These are phyloP conservation scores for Camellia lanceoleosa DNA, from an alignment of 148 eudicot species.

Conservation along the genomic window DNA sequence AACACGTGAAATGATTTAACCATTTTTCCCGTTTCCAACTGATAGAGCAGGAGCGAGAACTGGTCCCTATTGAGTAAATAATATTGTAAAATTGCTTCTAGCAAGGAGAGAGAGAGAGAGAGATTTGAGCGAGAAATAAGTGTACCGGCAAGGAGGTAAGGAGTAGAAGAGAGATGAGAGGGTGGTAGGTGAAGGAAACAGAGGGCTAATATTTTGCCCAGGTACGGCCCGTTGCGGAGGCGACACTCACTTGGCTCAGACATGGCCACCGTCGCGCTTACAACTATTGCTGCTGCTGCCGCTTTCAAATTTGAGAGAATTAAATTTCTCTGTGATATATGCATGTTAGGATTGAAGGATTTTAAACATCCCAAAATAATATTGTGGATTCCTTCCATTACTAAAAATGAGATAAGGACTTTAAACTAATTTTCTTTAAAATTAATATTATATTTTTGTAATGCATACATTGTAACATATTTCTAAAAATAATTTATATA, in stretches of 20 bases:
- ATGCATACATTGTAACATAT: no score
- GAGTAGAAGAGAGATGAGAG: conserved; percentile 47
- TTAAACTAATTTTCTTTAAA: no score
- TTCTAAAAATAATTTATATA: no score
- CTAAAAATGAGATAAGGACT: no score
- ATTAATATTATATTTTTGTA: no score
- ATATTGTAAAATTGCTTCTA: neutral
- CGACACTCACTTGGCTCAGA: conserved; percentile 16
- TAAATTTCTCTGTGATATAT: no score
- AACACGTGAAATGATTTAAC: conserved; percentile 57
- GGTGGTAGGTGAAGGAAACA: conserved; percentile 56
- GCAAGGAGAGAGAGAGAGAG: neutral
- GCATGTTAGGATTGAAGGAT: no score
- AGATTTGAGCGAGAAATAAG: neutral
- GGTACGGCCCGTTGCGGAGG: conserved; percentile 49
- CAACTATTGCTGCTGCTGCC: neutral
- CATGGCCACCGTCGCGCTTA: conserved; percentile 12
- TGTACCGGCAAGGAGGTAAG: conserved; percentile 77
- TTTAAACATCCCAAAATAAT: no score
- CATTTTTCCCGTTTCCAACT: conserved; percentile 37
- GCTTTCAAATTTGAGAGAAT: no score
- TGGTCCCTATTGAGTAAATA: conserved; percentile 49
- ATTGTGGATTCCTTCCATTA: no score
- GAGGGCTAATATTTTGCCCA: conserved; percentile 88
- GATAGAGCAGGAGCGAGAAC: conserved; percentile 71